A percentile compares a stretch with the other conserved stretches of the same genome.
phyloP scores from a whole-genome alignment of 1,139 yeast genomes.

The Yamadazyma sp. region DNA sequence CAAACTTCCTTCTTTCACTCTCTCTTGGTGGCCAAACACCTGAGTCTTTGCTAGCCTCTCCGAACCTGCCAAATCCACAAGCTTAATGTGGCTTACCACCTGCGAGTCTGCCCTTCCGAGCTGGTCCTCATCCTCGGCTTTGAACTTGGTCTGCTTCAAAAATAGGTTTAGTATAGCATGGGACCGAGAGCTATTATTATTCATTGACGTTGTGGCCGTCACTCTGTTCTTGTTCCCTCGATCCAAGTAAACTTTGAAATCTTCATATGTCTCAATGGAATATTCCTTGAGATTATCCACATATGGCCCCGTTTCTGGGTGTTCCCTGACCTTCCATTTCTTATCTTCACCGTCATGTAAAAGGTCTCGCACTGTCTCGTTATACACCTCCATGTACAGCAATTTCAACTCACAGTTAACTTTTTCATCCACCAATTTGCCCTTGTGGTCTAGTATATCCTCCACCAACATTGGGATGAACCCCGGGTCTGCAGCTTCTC shows the following conservation, averaged over 20 bases:
- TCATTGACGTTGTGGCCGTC: slow-evolving; percentile 71
- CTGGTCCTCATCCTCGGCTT: slow-evolving; percentile 15
- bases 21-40: slow-evolving; percentile 54
- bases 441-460: slow-evolving; percentile 50
- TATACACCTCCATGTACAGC: slow-evolving; percentile 71
- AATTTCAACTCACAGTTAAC: slow-evolving; percentile 55
- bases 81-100: slow-evolving; percentile 56
- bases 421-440: slow-evolving; percentile 37
- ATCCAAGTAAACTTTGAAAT: slow-evolving; percentile 43
- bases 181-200: slow-evolving; percentile 69
- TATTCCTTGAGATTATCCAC: slow-evolving; percentile 63
- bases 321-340: slow-evolving; percentile 55
- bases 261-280: slow-evolving; percentile 40
- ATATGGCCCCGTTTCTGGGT: slow-evolving; percentile 64
- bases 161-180: slow-evolving; percentile 73
- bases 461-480: slow-evolving; percentile 59
- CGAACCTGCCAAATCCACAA: slow-evolving; percentile 83
- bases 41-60: slow-evolving; percentile 68
- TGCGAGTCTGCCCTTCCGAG: slow-evolving; percentile 57
- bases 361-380: slow-evolving; percentile 67
- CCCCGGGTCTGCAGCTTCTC: slow-evolving; percentile 51
- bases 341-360: slow-evolving; percentile 26
- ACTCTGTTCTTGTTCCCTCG: slow-evolving; percentile 55
- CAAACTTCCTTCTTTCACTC: slow-evolving; percentile 71
- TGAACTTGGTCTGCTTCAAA: slow-evolving; percentile 55